These are phyloP conservation scores for Macrolepiota albuminosa DNA, from an alignment of 768 basidiomycete species.

Conservation along the genomic window DNA sequence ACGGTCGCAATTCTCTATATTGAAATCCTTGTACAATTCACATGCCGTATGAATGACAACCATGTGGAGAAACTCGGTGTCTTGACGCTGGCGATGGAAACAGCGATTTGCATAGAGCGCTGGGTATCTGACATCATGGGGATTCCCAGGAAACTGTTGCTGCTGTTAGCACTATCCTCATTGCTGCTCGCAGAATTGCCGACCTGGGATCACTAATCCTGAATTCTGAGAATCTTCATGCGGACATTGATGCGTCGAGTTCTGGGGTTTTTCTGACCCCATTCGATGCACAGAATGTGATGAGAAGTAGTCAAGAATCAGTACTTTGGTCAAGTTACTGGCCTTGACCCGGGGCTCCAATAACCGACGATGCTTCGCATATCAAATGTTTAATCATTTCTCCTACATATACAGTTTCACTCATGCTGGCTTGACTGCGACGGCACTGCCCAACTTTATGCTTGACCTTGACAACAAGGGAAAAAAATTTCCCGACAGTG, in stretches of 20 bases:
- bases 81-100: background rate
- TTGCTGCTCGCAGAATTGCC: background rate
- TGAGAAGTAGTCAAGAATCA: background rate
- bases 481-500: background rate
- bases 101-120: background rate
- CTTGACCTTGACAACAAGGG: background rate
- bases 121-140: background rate
- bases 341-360: background rate
- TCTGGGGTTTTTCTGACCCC: background rate
- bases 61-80: background rate
- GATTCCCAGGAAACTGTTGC: background rate
- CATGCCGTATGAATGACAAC: background rate
- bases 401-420: background rate
- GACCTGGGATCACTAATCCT: background rate
- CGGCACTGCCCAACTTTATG: background rate
- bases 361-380: background rate
- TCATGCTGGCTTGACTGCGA: background rate
- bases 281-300: background rate
- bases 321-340: background rate
- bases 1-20: conserved; percentile 41
- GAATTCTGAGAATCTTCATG: background rate
- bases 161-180: background rate
- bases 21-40: background rate
- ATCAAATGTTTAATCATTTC: background rate
- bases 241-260: background rate